A percentile compares a stretch with the other conserved stretches of the same genome.
Evolutionary conservation across 23 red algal species (phyloP).

Genomic region (Gracilariopsis chorda): DNA sequence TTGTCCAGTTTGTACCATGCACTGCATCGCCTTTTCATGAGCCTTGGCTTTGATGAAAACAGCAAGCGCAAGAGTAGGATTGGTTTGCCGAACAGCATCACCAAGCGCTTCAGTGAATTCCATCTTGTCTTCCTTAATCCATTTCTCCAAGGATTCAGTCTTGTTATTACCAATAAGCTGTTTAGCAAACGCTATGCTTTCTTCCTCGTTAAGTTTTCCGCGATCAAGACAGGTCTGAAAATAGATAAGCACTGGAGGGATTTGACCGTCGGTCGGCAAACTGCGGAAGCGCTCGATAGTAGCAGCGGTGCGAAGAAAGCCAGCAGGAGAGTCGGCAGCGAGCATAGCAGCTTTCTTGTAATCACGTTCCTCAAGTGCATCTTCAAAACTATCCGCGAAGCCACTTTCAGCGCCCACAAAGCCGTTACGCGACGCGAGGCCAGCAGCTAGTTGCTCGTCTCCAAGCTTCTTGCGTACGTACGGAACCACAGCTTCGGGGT

Average conservation of each 20-base stretch:
- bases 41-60: conserved; percentile 85
- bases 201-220: conserved; percentile 80
- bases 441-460: conserved; percentile 76
- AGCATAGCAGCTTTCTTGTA: conserved; percentile 84
- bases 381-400: conserved; percentile 83
- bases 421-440: conserved; percentile 83
- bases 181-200: conserved; percentile 64
- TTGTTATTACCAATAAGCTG: conserved; percentile 63
- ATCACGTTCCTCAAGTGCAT: conserved; percentile 73
- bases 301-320: conserved; percentile 67
- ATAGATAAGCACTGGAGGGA: conserved; percentile 79
- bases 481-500: conserved; percentile 56
- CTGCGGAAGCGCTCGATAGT: conserved; percentile 73
- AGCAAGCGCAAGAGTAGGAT: conserved; percentile 67
- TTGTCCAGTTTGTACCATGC: conserved; percentile 71
- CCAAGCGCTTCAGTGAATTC: conserved; percentile 83
- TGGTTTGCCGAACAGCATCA: conserved; percentile 57
- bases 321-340: conserved; percentile 83
- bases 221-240: conserved; percentile 90
- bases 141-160: conserved; percentile 77
- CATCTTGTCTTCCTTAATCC: conserved; percentile 93
- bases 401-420: conserved; percentile 83
- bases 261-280: conserved; percentile 39
- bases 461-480: conserved; percentile 79
- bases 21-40: conserved; percentile 90